Base-by-base conservation (phyloP, 2,329 filamentous ascomycete species). In the Pyrenochaeta sp. region DNA sequence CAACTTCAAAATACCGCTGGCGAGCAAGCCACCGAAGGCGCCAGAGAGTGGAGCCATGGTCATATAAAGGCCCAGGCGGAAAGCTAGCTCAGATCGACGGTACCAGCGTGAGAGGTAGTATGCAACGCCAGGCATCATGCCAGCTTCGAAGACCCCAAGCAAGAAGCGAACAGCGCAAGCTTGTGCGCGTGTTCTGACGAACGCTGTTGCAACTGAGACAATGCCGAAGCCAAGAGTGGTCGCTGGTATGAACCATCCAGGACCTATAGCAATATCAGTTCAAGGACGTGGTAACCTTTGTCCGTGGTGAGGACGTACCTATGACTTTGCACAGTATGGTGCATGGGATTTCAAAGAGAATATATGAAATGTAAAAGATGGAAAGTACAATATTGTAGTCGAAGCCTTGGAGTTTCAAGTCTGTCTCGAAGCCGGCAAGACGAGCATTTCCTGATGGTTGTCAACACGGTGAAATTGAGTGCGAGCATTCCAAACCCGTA, bases 61-160 rank as follows among this genome's bases (percentile, higher is more conserved):
- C 51, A 90, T 83, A 70, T 88, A 90, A 1, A 89, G 74, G 0
- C 85, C 83, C 1, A 90, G 76, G 0, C 87, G 81, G 66, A 89
- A 89, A 0, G 84, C 81, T 9, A 90, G 74, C 70, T 90, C 88
- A 47, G 81, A 81, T 30, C 85, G 79, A n/a, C 85, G 79, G 63
- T 90, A 90, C 88, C 88, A 90, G 47, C 87, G 79, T 0, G 84
- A 87, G 3, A 90, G 75, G 61, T 90, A 90, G 72, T 90, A 91
- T 0, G 87, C 86, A 33, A 88, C 87, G 0, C 88, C 88, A 0
- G 89, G 89, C 51, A 90, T 74, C 80, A 90, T 83, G 10, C 88
- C 88, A 0, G 88, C 85, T 71, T 91, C 88, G 50, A 90, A 89
- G 7, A 87, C 72, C 3, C 75, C 76, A 0, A 90, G 81, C 0